Conservation (phyloP, 1,139 yeast species). For the Magnusiomyces paraingens region DNA sequence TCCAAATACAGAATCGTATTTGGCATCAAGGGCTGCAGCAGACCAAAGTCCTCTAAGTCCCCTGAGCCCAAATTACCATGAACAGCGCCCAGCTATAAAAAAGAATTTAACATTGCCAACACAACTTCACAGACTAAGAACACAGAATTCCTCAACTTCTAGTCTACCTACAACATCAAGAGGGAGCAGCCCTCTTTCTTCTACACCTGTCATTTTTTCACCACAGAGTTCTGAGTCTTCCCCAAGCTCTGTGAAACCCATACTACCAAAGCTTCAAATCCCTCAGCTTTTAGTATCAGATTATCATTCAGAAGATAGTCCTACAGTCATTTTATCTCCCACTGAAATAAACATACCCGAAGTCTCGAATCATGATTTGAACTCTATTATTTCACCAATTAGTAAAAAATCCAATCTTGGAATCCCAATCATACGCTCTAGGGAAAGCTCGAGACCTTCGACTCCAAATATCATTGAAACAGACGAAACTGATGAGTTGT, state of each 20-base stretch:
- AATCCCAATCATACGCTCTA: background rate
- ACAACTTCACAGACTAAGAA: too few relatives aligned
- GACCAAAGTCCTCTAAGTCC: background rate
- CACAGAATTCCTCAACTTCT: too few relatives aligned
- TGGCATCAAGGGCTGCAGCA: background rate
- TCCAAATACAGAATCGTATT: constrained; percentile 4
- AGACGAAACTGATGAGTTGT: background rate
- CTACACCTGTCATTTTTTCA: too few relatives aligned
- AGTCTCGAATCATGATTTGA: too few relatives aligned
- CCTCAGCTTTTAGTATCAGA: constrained; percentile 19
- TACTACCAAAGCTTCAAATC: constrained; percentile 2
- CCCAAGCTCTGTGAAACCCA: too few relatives aligned
- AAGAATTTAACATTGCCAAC: too few relatives aligned
- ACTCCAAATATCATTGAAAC: background rate
- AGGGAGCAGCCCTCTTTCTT: too few relatives aligned
- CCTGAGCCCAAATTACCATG: background rate
- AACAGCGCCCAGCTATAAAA: background rate
- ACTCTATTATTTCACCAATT: too few relatives aligned
- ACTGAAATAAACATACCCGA: too few relatives aligned
- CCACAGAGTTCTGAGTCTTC: too few relatives aligned
- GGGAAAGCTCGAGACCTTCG: background rate
- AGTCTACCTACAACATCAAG: too few relatives aligned
- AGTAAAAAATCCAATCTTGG: background rate
- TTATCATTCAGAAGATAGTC: background rate
- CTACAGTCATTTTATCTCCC: too few relatives aligned